Evolutionary conservation across 306 rosid genomes (phyloP).

Genomic region (Carpinus viminea): DNA sequence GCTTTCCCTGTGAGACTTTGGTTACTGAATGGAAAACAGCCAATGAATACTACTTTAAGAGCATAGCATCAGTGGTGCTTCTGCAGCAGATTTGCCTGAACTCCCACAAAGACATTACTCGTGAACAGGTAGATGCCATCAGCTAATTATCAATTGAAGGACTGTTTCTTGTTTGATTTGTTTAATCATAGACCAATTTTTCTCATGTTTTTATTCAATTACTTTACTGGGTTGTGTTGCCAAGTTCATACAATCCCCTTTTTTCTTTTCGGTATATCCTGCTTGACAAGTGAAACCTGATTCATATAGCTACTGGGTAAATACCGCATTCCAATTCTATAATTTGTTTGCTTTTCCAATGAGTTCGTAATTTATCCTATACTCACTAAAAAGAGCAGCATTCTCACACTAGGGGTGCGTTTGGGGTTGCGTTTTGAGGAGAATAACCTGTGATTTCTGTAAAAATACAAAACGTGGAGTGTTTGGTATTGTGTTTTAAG

Average conservation of each 20-base stretch:
- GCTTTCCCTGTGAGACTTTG: slow-evolving; percentile 26
- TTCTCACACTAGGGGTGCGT: not conserved
- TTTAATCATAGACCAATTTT: not conserved
- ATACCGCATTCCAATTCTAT: not conserved
- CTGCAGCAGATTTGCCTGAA: slow-evolving; percentile 64
- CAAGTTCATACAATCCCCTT: not conserved
- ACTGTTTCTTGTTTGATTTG: not conserved
- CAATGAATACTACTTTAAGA: slow-evolving; percentile 62
- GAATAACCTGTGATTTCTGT: too few relatives aligned
- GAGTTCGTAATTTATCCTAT: not conserved
- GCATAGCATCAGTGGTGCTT: slow-evolving; percentile 66
- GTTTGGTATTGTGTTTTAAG: too few relatives aligned
- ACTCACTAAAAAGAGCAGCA: not conserved
- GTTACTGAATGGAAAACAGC: slow-evolving; percentile 63
- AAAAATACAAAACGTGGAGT: too few relatives aligned
- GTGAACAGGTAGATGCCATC: slow-evolving; percentile 60
- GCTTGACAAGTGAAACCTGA: not conserved
- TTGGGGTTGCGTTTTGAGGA: too few relatives aligned
- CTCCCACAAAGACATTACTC: slow-evolving; percentile 66
- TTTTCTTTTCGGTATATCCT: not conserved
- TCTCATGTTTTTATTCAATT: not conserved
- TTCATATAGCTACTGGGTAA: slow-evolving; percentile 3
- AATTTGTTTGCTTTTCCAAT: not conserved
- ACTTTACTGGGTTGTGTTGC: not conserved
- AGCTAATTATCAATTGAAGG: not conserved